phyloP scores from a whole-genome alignment of 768 basidiomycete species.

The Tricholomella constricta region DNA sequence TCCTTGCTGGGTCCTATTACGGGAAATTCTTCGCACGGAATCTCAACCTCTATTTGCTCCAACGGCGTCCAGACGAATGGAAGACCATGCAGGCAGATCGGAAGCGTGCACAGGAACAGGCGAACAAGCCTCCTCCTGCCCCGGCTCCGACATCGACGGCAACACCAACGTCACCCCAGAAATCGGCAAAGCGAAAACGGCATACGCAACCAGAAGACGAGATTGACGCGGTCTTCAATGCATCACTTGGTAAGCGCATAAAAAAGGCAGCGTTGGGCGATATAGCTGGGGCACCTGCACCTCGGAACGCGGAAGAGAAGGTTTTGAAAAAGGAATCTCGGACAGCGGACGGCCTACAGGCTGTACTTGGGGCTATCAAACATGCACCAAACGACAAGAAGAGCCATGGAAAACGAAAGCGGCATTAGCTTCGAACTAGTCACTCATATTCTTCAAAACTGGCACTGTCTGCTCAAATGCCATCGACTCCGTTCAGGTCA shows the following conservation, averaged over 20 bases:
- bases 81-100: constrained; percentile 62
- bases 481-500: no score
- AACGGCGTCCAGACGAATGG: constrained; percentile 86
- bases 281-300: neutral
- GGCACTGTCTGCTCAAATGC: no score
- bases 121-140: constrained; percentile 2
- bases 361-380: constrained; percentile 61
- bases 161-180: neutral
- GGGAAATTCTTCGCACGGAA: constrained; percentile 86
- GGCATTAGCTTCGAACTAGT: neutral
- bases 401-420: constrained; percentile 28
- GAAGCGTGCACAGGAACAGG: constrained; percentile 25
- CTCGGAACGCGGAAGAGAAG: constrained; percentile 11
- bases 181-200: constrained; percentile 42
- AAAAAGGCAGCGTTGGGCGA: constrained; percentile 53
- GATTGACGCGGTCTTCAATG: constrained; percentile 74
- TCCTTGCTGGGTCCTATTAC: constrained; percentile 75
- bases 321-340: constrained; percentile 7
- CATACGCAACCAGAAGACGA: constrained; percentile 55
- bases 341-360: constrained; percentile 42
- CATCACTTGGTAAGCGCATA: constrained; percentile 55
- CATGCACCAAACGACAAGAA: constrained; percentile 53
- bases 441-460: no score
- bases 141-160: constrained; percentile 1
- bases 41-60: constrained; percentile 75